phyloP scores from a whole-genome alignment of 1,284 basidiomycete species.

The Cryptococcus sp. region DNA sequence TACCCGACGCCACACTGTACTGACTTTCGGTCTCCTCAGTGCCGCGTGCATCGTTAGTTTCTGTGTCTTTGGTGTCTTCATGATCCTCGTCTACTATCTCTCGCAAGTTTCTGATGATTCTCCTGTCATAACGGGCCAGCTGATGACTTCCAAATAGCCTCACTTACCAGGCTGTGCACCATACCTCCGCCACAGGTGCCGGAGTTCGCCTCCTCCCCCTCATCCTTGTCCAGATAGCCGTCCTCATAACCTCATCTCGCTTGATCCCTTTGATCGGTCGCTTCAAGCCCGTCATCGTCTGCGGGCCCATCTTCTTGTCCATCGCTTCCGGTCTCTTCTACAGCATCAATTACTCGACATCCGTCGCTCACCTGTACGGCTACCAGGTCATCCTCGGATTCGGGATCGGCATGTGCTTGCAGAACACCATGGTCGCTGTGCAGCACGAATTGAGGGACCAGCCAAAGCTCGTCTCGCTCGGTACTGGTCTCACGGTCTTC shows the following conservation, averaged over 20 bases:
- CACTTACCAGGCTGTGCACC: slow-evolving; percentile 43
- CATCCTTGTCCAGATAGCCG: slow-evolving; percentile 44
- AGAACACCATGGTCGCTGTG: slow-evolving; percentile 44
- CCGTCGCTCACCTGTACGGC: slow-evolving; percentile 37
- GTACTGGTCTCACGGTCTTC: slow-evolving; percentile 38
- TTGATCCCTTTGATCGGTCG: slow-evolving; percentile 41
- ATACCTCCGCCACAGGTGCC: slow-evolving; percentile 44
- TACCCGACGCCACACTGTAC: background rate
- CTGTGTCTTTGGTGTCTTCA: slow-evolving; percentile 41
- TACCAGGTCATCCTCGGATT: slow-evolving; percentile 43
- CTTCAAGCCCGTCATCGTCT: slow-evolving; percentile 44
- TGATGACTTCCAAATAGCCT: slow-evolving; percentile 3
- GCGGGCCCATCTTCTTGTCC: slow-evolving; percentile 38
- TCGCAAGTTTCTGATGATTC: slow-evolving; percentile 8
- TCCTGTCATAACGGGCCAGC: too few relatives aligned
- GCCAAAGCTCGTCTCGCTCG: slow-evolving; percentile 41
- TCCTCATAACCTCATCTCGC: slow-evolving; percentile 41
- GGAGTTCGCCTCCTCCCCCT: slow-evolving; percentile 46
- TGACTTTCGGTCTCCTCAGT: slow-evolving; percentile 11
- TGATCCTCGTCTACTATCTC: slow-evolving; percentile 46
- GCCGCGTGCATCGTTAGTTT: slow-evolving; percentile 30
- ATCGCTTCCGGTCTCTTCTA: slow-evolving; percentile 44
- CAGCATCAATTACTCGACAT: slow-evolving; percentile 31
- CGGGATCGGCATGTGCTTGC: slow-evolving; percentile 43
- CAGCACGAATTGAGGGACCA: slow-evolving; percentile 43